phyloP scores from a whole-genome alignment of 1,284 basidiomycete genomes.

The Xerocomus amazonicus region DNA sequence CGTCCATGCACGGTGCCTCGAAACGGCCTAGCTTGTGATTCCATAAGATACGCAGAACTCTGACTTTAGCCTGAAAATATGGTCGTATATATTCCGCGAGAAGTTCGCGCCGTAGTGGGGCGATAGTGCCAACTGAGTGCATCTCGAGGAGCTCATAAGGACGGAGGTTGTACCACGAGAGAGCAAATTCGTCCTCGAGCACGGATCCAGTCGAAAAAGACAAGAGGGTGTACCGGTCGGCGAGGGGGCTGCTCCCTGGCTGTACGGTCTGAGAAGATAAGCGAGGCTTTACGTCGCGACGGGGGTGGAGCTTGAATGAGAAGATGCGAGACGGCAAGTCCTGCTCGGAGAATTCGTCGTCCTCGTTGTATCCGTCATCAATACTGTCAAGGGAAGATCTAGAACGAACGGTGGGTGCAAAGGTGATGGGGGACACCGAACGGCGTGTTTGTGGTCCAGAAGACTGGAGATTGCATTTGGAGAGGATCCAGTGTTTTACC shows the following conservation, averaged over 20 bases:
- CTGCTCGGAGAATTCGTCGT: slow-evolving; percentile 28
- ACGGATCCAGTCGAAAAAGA: slow-evolving; percentile 64
- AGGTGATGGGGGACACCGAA: slow-evolving; percentile 56
- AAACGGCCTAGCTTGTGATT: slow-evolving; percentile 23
- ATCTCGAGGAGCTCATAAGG: slow-evolving; percentile 66
- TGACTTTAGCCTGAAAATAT: slow-evolving; percentile 64
- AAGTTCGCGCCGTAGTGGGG: slow-evolving; percentile 41
- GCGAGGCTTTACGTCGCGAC: background rate
- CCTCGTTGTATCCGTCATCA: slow-evolving; percentile 26
- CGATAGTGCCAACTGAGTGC: slow-evolving; percentile 43
- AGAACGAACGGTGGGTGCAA: slow-evolving; percentile 36
- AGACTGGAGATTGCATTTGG: slow-evolving; percentile 44
- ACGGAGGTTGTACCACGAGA: slow-evolving; percentile 54
- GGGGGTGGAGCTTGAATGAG: slow-evolving; percentile 7
- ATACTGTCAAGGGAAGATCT: slow-evolving; percentile 25
- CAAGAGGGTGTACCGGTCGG: slow-evolving; percentile 45
- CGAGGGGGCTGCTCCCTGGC: slow-evolving; percentile 16
- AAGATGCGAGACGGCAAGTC: slow-evolving; percentile 11
- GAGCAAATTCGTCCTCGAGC: slow-evolving; percentile 57
- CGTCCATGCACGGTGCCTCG: slow-evolving; percentile 19
- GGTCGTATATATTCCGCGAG: slow-evolving; percentile 55
- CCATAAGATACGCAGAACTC: slow-evolving; percentile 48
- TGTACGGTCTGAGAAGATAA: slow-evolving; percentile 7
- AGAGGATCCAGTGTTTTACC: slow-evolving; percentile 58
- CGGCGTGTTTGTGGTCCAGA: slow-evolving; percentile 32